Evolutionary conservation across 2,329 filamentous ascomycete species (phyloP).

Genomic region (Pseudogymnoascus sp.): DNA sequence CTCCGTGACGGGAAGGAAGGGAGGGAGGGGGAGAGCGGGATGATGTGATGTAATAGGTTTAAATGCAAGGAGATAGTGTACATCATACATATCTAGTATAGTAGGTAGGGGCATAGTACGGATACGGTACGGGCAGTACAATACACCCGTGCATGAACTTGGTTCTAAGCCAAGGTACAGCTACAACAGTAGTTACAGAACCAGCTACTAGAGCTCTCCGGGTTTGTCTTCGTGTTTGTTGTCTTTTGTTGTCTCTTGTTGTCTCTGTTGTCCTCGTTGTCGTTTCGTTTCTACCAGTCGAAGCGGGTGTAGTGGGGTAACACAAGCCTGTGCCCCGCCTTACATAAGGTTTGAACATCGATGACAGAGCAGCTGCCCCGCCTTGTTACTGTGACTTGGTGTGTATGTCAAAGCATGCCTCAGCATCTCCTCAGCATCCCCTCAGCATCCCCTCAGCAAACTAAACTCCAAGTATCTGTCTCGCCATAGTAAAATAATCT

Average conservation of each 20-base stretch:
- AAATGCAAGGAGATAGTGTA: background rate
- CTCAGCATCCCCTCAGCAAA: background rate
- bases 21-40: background rate
- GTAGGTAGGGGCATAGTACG: background rate
- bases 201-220: background rate
- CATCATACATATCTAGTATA: background rate
- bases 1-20: background rate
- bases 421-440: background rate
- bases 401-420: background rate
- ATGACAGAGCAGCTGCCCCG: background rate
- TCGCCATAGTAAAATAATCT: background rate
- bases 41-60: background rate
- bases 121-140: background rate
- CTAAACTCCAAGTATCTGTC: background rate
- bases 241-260: background rate
- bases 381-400: background rate
- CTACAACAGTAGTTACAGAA: background rate
- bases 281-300: background rate
- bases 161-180: background rate
- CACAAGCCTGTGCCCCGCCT: background rate
- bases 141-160: background rate
- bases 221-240: background rate
- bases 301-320: background rate
- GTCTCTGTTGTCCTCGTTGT: background rate
- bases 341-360: conserved; percentile 1